Evolutionary conservation across 2,329 filamentous ascomycete genomes (phyloP).

Genomic region (Celoporthe dispersa): DNA sequence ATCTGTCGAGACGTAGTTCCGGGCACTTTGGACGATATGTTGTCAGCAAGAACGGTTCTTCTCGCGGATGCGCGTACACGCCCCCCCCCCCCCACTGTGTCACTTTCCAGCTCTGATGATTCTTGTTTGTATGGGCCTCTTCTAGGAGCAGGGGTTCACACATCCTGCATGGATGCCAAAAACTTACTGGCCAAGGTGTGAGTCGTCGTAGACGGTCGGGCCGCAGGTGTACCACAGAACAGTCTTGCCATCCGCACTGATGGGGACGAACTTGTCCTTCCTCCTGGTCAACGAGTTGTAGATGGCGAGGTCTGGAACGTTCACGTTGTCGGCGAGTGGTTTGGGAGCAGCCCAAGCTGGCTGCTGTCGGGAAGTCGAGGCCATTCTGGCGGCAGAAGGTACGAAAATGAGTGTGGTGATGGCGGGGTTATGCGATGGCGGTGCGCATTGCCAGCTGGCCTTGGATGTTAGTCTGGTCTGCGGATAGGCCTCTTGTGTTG

Average conservation of each 20-base stretch:
- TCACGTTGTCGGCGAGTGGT: conserved; percentile 16
- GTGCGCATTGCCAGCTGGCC: conserved; percentile 16
- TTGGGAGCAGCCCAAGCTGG: conserved; percentile 29
- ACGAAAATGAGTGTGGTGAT: neutral
- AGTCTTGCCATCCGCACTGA: conserved; percentile 63
- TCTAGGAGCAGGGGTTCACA: neutral
- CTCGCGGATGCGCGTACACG: neutral
- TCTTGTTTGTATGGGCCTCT: neutral
- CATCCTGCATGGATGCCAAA: neutral
- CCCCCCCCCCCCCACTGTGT: neutral
- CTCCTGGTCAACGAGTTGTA: conserved; percentile 28
- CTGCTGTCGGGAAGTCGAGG: conserved; percentile 18
- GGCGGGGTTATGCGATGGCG: conserved; percentile 1
- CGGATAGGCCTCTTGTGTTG: neutral
- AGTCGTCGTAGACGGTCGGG: conserved; percentile 82
- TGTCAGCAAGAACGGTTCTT: neutral
- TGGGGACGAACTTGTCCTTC: conserved; percentile 29
- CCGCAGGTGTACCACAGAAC: conserved; percentile 90
- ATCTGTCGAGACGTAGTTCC: conserved; percentile 91
- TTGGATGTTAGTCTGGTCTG: neutral
- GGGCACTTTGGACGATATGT: conserved; percentile 45
- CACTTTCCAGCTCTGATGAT: too few species aligned
- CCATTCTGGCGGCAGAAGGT: conserved; percentile 17
- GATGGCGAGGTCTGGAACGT: conserved; percentile 22
- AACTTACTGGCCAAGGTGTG: conserved; percentile 68